Conservation (phyloP, 306 rosid genomes). For the Lupinus albus region DNA sequence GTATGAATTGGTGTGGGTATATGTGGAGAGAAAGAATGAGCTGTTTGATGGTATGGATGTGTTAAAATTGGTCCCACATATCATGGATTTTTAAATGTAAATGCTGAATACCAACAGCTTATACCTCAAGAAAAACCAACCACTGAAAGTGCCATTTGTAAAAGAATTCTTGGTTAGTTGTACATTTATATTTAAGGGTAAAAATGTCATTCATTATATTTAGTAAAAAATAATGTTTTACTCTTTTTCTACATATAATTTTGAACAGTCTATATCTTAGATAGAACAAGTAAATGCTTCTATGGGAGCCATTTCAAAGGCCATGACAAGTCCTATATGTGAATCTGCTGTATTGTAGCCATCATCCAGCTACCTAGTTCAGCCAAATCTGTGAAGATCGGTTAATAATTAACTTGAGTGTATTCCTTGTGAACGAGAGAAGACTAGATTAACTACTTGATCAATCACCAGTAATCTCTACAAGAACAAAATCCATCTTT, state of each 20-base stretch:
- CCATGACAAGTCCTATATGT: neutral
- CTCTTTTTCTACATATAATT: too few species aligned
- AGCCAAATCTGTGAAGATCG: neutral
- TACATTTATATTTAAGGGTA: too few species aligned
- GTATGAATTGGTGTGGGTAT: too few species aligned
- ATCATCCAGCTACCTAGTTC: conserved; percentile 10
- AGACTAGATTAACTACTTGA: conserved; percentile 21
- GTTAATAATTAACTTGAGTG: conserved; percentile 1
- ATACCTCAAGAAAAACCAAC: conserved; percentile 27
- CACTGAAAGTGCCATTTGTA: neutral
- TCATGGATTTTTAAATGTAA: neutral
- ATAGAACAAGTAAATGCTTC: conserved; percentile 20
- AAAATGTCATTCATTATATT: too few species aligned
- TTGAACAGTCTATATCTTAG: neutral
- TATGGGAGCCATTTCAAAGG: neutral
- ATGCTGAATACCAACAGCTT: neutral
- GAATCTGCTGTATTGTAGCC: neutral
- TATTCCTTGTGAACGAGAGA: conserved; percentile 20
- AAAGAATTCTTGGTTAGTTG: too few species aligned
- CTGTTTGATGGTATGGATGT: neutral
- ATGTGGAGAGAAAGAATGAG: too few species aligned
- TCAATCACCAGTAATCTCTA: conserved; percentile 69
- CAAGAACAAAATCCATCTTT: conserved; percentile 74
- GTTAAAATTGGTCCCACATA: conserved; percentile 14
- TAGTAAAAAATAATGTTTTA: too few species aligned